phyloP scores from a whole-genome alignment of 345 rosid genomes.

The Salix suchowensis region DNA sequence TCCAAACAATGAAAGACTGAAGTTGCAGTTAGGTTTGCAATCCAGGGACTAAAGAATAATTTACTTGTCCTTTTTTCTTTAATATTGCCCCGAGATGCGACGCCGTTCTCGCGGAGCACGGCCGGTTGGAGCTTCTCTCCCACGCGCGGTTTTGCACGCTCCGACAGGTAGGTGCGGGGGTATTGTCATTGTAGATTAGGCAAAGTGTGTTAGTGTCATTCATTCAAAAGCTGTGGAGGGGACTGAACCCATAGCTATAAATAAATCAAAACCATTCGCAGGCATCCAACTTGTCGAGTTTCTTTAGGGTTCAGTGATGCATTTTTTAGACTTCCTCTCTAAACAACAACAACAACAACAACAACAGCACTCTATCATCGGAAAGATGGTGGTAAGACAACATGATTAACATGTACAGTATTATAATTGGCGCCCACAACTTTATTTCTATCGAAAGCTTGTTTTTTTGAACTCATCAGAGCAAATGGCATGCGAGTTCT shows the following conservation, averaged over 20 bases:
- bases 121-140: background rate
- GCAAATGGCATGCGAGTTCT: background rate
- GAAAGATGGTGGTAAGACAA: background rate
- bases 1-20: too few species aligned
- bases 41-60: background rate
- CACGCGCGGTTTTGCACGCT: conserved; percentile 22
- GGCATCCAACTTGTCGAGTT: background rate
- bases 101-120: conserved; percentile 7
- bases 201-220: background rate
- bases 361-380: background rate
- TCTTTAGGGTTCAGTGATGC: background rate
- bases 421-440: background rate
- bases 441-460: too few species aligned
- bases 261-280: background rate
- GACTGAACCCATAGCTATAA: background rate
- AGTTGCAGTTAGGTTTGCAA: background rate
- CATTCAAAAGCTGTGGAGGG: background rate
- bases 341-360: too few species aligned
- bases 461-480: background rate
- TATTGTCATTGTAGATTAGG: conserved; percentile 17
- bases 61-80: background rate
- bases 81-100: conserved; percentile 1
- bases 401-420: background rate
- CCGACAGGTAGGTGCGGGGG: conserved; percentile 25
- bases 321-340: too few species aligned